Conservation (phyloP, 257 asterid species). For the Scutellaria baicalensis region DNA sequence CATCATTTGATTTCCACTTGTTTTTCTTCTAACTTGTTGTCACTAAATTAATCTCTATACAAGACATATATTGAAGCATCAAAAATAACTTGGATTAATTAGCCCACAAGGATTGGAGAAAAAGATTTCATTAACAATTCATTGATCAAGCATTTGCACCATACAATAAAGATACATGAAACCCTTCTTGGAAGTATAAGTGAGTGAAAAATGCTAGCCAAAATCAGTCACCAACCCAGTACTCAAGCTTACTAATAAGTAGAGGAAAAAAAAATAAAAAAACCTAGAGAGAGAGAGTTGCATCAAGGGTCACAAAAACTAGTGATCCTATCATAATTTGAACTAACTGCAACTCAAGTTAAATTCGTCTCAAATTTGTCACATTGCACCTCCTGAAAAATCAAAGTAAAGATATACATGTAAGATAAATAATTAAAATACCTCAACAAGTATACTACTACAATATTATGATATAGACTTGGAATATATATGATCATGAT, state of each 20-base stretch:
- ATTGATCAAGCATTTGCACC: slow-evolving; percentile 3
- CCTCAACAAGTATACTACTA: not conserved
- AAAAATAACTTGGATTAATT: too few relatives aligned
- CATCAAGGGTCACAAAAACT: not conserved
- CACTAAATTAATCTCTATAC: too few relatives aligned
- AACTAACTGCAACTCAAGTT: not conserved
- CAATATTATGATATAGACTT: not conserved
- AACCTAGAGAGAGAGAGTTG: not conserved
- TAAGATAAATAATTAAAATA: not conserved
- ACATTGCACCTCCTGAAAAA: slow-evolving; percentile 27
- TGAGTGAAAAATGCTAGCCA: slow-evolving; percentile 6
- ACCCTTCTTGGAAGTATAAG: not conserved
- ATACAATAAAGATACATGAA: not conserved
- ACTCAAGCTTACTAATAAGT: not conserved
- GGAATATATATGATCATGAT: not conserved
- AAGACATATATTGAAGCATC: not conserved
- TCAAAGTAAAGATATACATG: not conserved
- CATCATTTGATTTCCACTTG: slow-evolving; percentile 8
- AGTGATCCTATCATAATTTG: not conserved
- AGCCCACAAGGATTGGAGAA: not conserved
- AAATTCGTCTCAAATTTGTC: not conserved
- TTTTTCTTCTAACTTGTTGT: not conserved
- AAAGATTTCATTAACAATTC: slow-evolving; percentile 5
- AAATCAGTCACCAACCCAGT: slow-evolving; percentile 3
- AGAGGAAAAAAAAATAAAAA: not conserved